Base-by-base conservation (phyloP, 108 stramenopile species). In the Fragilariopsis cylindrus region DNA sequence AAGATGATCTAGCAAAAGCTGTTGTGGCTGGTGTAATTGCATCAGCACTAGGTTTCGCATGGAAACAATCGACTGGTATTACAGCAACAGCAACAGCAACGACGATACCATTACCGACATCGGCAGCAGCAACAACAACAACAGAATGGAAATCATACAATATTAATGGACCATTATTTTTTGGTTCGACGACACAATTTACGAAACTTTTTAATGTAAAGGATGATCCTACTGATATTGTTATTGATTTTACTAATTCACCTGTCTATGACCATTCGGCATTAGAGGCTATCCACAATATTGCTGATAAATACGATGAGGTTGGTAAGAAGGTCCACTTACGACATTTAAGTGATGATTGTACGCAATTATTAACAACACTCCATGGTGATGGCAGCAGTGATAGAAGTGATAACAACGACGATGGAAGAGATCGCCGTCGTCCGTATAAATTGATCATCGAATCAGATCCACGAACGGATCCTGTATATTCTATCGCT, bases 151-250 rank as follows among this genome's bases (percentile, higher is more conserved):
- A 89, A 71, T 58, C 78, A 62, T 95, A 92, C 75, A 76, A 73
- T 8, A 46, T 95, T 58, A 83, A 85, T 7, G 94, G 91, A n/a
- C 89, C 94, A n/a, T 78, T 92, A 19, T 95, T 91, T 72, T 92
- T 95, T 72, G 94, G 92, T 48, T 88, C 90, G 7, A 84, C 86
- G 39, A 65, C 71, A 40, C 56, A 74, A 39, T 90, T 95, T 62
- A 60, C 69, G 8, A 18, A 70, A 3, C 77, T 89, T 43, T 95
- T 95, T 70, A 72, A 75, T 30, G 57, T 77, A 4, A 82, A 85
- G 73, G 75, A 72, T 11, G 90, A 92, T 73, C 87, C 90, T 11
- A 69, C 73, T 45, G 80, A 85, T n/a, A 75, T 95, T 11, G 76
- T 91, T 48, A 67, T 95, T 47, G 94, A 95, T 80, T 91, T 95